Percentiles rank a stretch among this genome's conserved stretches.
phyloP scores from a whole-genome alignment of 371 early-diverging fungal species.

The Circinella minor region DNA sequence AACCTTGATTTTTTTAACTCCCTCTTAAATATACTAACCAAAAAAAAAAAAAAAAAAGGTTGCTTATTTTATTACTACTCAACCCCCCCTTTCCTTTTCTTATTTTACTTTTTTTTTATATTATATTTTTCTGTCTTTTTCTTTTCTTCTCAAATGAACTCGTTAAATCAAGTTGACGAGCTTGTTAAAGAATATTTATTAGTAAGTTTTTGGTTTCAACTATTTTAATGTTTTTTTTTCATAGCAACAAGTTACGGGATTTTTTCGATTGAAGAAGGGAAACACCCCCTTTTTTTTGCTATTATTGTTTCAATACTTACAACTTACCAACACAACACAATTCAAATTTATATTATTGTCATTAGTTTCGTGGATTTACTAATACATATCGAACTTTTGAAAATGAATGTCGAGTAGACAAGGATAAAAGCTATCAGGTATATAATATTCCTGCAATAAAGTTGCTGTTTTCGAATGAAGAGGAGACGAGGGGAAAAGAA shows the following conservation, averaged over 20 bases:
- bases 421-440: conserved; percentile 71
- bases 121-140: neutral
- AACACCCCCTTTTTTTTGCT: no score
- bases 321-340: no score
- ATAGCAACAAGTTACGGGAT: neutral
- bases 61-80: no score
- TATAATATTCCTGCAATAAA: neutral
- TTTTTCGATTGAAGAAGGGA: neutral
- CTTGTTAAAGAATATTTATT: conserved; percentile 72
- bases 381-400: conserved; percentile 68
- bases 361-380: conserved; percentile 70
- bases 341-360: neutral
- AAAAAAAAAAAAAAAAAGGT: no score
- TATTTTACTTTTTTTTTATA: neutral
- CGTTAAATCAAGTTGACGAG: conserved; percentile 70
- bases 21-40: no score
- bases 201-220: conserved; percentile 34
- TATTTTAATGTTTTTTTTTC: neutral
- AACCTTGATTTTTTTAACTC: no score
- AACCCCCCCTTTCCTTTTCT: no score
- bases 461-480: neutral
- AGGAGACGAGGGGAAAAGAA: neutral
- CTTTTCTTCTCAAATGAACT: conserved; percentile 49
- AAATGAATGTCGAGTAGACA: conserved; percentile 60
- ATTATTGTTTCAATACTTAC: no score